phyloP scores from a whole-genome alignment of 305 asterid genomes.

The Solanum hybrid region DNA sequence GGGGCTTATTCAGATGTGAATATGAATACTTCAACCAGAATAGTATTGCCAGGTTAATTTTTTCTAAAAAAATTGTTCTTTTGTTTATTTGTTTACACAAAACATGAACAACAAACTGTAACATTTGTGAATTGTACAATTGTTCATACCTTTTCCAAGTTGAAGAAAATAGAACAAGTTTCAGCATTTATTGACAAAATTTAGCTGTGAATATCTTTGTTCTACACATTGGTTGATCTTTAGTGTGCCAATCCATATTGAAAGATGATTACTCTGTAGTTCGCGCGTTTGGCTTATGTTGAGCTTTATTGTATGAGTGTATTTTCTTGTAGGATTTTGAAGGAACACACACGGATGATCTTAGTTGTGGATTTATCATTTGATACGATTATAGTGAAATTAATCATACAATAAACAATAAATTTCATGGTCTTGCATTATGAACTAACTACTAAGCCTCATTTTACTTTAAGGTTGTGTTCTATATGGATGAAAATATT shows the following conservation, averaged over 20 bases:
- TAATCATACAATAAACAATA: not conserved
- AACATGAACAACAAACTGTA: not conserved
- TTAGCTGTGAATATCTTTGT: not conserved
- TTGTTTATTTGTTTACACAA: slow-evolving; percentile 12
- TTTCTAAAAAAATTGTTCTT: slow-evolving; percentile 1
- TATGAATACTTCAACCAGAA: slow-evolving; percentile 36
- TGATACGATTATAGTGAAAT: not conserved
- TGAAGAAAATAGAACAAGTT: not conserved
- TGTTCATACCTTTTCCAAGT: not conserved
- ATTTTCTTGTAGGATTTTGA: not conserved
- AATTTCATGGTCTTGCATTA: not conserved
- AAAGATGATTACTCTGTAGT: not conserved
- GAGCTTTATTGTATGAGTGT: not conserved
- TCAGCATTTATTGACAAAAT: not conserved
- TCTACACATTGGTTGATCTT: not conserved
- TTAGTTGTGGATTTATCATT: not conserved
- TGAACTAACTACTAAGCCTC: not conserved
- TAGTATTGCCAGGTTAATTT: slow-evolving; percentile 55
- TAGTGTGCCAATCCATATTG: not conserved
- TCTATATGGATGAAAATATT: not conserved
- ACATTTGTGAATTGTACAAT: slow-evolving; percentile 3
- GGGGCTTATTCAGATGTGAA: slow-evolving; percentile 26
- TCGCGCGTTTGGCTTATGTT: not conserved
- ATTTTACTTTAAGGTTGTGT: not conserved
- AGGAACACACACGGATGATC: not conserved